Conservation (phyloP, 768 basidiomycete genomes). For the Russula lepida region DNA sequence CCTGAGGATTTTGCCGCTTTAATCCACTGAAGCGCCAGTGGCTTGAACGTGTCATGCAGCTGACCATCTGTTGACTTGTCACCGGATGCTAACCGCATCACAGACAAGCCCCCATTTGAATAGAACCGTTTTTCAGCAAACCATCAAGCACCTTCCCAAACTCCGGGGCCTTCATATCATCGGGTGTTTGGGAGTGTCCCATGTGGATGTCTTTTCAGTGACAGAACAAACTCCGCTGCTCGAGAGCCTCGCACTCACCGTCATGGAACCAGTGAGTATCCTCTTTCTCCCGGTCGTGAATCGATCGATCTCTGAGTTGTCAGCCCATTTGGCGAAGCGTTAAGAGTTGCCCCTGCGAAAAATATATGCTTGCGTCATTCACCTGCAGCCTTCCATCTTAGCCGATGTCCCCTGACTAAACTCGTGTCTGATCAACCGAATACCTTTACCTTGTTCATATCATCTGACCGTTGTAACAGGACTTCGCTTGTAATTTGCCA, state of each 20-base stretch:
- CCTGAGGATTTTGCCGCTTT: slow-evolving; percentile 7
- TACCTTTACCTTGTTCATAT: slow-evolving; percentile 24
- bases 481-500: slow-evolving; percentile 24
- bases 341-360: neutral
- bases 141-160: slow-evolving; percentile 42
- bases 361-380: neutral
- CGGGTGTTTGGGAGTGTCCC: slow-evolving; percentile 49
- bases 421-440: slow-evolving; percentile 2
- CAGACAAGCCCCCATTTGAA: slow-evolving; percentile 54
- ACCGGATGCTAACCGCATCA: slow-evolving; percentile 2
- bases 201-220: slow-evolving; percentile 40
- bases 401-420: neutral
- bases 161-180: slow-evolving; percentile 54
- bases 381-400: neutral
- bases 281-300: neutral
- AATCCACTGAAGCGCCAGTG: neutral
- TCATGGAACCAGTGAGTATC: slow-evolving; percentile 46
- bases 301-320: neutral
- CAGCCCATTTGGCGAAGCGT: neutral
- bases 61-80: slow-evolving; percentile 15
- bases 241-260: slow-evolving; percentile 53
- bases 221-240: slow-evolving; percentile 44
- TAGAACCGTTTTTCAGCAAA: slow-evolving; percentile 39
- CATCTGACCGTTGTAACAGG: slow-evolving; percentile 27
- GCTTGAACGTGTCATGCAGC: slow-evolving; percentile 1